Evolutionary conservation across 83 land plant species (phyloP).

Genomic region (Picea mariana): DNA sequence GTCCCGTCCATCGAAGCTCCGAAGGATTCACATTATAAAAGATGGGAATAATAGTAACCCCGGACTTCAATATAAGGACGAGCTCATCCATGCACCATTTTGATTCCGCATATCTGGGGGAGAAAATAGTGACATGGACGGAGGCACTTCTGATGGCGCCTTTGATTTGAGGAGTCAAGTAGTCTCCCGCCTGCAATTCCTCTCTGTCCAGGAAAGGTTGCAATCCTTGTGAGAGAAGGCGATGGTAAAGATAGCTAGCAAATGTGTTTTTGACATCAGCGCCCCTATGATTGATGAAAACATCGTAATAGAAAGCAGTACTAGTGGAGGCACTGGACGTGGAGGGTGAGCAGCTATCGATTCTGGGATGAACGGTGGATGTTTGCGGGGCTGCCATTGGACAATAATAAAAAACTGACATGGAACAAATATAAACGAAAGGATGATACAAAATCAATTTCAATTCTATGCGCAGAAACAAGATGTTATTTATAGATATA

Average conservation of each 20-base stretch:
- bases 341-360: no score
- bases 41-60: neutral
- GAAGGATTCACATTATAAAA: neutral
- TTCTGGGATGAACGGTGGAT: no score
- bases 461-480: no score
- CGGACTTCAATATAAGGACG: neutral
- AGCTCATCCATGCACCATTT: neutral
- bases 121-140: neutral
- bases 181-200: neutral
- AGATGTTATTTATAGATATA: no score
- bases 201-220: neutral
- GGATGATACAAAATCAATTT: no score
- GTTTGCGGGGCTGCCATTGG: no score
- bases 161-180: no score
- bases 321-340: no score
- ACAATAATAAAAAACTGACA: no score
- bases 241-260: neutral
- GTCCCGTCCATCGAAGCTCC: neutral
- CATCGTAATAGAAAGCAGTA: neutral
- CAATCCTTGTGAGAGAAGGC: neutral
- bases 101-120: neutral
- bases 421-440: no score
- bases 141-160: neutral
- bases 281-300: neutral
- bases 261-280: neutral